These are phyloP conservation scores for Somion occarium DNA, from an alignment of 1,284 basidiomycete species.

Conservation along the genomic window DNA sequence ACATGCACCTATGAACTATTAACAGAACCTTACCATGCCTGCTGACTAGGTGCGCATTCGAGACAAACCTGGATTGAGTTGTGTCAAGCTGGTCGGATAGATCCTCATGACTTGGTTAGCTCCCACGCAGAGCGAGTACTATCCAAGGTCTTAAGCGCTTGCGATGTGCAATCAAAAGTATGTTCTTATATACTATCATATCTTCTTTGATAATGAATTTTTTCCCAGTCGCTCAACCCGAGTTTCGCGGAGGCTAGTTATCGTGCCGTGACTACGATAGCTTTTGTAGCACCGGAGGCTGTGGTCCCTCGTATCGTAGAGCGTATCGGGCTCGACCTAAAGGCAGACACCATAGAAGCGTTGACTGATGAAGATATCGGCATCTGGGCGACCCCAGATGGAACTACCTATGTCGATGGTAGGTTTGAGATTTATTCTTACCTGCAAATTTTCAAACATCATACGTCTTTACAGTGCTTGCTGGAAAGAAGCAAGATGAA, in stretches of 20 bases:
- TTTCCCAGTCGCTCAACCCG: constrained; percentile 11
- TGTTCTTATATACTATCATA: constrained; percentile 7
- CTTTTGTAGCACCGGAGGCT: constrained; percentile 70
- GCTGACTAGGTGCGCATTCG: constrained; percentile 41
- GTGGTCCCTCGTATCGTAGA: constrained; percentile 69
- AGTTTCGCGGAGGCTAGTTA: constrained; percentile 66
- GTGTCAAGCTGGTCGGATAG: constrained; percentile 61
- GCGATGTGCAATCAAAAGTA: constrained; percentile 41
- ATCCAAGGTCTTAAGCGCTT: constrained; percentile 42
- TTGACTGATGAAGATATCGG: constrained; percentile 73
- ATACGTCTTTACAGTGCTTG: constrained; percentile 48
- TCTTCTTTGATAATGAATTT: constrained; percentile 2
- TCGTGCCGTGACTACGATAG: constrained; percentile 69
- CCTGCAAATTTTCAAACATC: neutral
- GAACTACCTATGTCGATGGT: constrained; percentile 78
- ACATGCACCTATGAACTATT: neutral
- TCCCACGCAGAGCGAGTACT: constrained; percentile 48
- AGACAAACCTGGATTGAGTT: constrained; percentile 82
- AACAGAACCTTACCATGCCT: neutral
- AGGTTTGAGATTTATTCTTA: constrained; percentile 19
- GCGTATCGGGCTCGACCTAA: constrained; percentile 62
- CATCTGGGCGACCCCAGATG: constrained; percentile 83
- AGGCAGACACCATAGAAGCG: constrained; percentile 49
- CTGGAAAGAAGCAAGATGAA: constrained; percentile 44
- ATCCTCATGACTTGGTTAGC: constrained; percentile 62